These are phyloP conservation scores for Entomortierella beljakovae DNA, from an alignment of 192 early-diverging fungal genomes.

Conservation along the genomic window DNA sequence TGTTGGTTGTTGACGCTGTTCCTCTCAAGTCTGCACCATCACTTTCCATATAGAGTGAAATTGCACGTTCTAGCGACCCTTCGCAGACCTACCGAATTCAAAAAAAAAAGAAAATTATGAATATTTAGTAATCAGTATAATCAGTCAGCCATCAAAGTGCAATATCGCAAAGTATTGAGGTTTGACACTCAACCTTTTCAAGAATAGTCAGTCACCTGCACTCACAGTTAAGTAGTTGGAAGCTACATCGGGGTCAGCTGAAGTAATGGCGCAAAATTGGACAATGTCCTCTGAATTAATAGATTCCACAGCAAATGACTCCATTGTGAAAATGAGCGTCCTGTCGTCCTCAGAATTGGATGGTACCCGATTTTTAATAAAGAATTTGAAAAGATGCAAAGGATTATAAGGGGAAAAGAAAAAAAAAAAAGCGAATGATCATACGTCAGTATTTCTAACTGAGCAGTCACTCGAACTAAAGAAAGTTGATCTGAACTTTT, in stretches of 20 bases:
- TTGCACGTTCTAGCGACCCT: constrained; percentile 78
- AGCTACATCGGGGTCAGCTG: constrained; percentile 78
- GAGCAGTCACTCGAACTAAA: not conserved
- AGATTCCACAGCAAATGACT: constrained; percentile 11
- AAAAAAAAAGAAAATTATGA: not conserved
- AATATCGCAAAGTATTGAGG: not conserved
- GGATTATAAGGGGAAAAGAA: not conserved
- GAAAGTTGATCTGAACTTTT: not conserved
- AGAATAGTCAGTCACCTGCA: not conserved
- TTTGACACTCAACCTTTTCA: not conserved
- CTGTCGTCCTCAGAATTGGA: too few relatives aligned
- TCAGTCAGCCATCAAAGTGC: not conserved
- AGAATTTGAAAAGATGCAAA: not conserved
- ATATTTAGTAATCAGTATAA: not conserved
- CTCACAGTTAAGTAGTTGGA: constrained; percentile 74
- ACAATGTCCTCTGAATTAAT: constrained; percentile 51
- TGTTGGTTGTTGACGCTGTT: constrained; percentile 8
- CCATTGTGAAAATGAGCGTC: not conserved
- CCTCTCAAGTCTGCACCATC: constrained; percentile 67
- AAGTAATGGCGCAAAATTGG: constrained; percentile 78
- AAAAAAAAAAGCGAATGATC: not conserved
- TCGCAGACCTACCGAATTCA: constrained; percentile 71
- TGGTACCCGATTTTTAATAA: too few relatives aligned
- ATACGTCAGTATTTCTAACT: too few relatives aligned
- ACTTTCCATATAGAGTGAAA: constrained; percentile 88